Base-by-base conservation (phyloP, 2,329 filamentous ascomycete species). In the Graphilbum ipis-grandicollis region DNA sequence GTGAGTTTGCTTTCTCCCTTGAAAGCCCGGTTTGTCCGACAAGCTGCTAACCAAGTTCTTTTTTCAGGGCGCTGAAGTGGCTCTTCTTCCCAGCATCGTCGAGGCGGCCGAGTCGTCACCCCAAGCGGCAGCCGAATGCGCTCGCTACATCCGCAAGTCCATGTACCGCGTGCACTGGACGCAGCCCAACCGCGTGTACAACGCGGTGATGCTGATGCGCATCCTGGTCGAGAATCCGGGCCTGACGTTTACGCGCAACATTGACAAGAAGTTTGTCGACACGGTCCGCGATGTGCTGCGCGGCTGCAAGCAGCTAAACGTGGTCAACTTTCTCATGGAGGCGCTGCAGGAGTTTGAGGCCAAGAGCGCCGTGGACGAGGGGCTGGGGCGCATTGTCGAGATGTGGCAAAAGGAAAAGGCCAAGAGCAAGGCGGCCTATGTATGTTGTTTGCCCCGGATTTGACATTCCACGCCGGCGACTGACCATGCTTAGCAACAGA, bases 161-260 rank as follows among this genome's bases (percentile, higher is more conserved):
- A 63, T 98, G 41, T 68, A 73, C 47, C 78, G 75, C 46, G 79
- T 86, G 33, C 75, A 82, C 56, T 73, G 57, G 48, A 52, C 56
- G 19, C 63, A 62, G 33, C 64, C 82, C 9, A 75, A 80, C 48
- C 75, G 77, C 47, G 88, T 96, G 56, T 96, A 94, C 66, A 94
- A 96, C 59, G 79, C 84, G 44, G 75, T 96, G 50, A 96, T 96
- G 90, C 70, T 98, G 39, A 66, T 92, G 47, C 79, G 88, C 43
- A 98, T 98, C 50, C 63, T 98, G 45, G 68, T 76, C 47, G 86
- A 96, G 55, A 94, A 98, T 53, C 90, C 90, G 0, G 88, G 88
- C 22, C 68, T 70, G 37, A 84, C 75, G 2, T 98, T 98, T 51
- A 93, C 88, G n/a, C 71, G 80, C 46, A 86, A 93, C 53, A 57